Evolutionary conservation across 2,329 filamentous ascomycete species (phyloP), one percentile per base, ranked within the genome.

Genomic region (Penicillium sp.): DNA sequence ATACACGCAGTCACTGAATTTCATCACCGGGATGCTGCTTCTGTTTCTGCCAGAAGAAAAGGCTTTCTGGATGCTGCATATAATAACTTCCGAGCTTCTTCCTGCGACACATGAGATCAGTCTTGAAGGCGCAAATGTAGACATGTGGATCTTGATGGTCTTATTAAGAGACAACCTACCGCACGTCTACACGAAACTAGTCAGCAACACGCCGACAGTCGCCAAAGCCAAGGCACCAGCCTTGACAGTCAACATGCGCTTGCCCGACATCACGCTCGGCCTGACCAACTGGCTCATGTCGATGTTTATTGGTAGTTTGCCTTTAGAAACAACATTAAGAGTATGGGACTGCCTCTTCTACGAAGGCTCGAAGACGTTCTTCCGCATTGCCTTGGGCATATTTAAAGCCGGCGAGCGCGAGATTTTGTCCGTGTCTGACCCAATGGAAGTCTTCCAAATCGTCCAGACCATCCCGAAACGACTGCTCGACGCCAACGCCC

Each of bases 241-340:
- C 64, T 73, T 66, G 66, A 74, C 70, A 35, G 66, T 75, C 58
- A 61, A 71, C 47, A 74, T 74, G 8, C 82, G 88, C 4, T 81
- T 97, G 11, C 93, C 93, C 0, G 92, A 93, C 12, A 93, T 97
- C 62, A 94, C 90, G 0, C 81, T 97, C 5, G 95, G 91, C 64
- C 91, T 94, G 72, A 96, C 92, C 9, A 90, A 92, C 3, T 97
- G 93, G 93, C 95, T 97, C 72, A 97, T 97, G 93, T 95, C 90
- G 49, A 89, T 94, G 65, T 97, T 94, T 71, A 94, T 97, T 60
- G 91, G 92, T 53, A 96, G 90, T 0, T 77, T 97, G 18, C 93
- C 93, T 1, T 91, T 96, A 60, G 93, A 97, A 74, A 91, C 88
- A 18, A 93, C 92, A 0, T 81, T 97, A 18, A 88, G 93, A 7